Conservation (phyloP, 257 asterid genomes). For the Thymus quinquecostatus region DNA sequence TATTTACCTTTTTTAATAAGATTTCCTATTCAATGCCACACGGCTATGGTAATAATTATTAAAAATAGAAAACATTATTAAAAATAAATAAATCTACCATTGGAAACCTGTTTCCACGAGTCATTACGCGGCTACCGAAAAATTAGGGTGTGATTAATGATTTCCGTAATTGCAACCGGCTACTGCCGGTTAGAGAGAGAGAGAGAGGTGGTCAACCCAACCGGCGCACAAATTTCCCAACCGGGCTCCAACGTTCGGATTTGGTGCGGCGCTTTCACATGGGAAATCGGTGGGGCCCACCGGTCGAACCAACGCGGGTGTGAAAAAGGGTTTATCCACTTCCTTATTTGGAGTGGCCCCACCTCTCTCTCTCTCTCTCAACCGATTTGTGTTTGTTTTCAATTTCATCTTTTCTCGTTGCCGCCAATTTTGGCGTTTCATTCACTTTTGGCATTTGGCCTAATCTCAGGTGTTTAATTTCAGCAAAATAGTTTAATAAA, state of each 20-base stretch:
- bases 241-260: slow-evolving; percentile 24
- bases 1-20: not conserved
- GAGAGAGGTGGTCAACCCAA: not conserved
- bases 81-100: not conserved
- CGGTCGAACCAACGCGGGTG: not conserved
- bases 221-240: slow-evolving; percentile 7
- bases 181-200: slow-evolving; percentile 19
- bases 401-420: not conserved
- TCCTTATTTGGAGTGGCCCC: slow-evolving; percentile 29
- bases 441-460: not conserved
- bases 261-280: slow-evolving; percentile 23
- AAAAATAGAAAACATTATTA: not conserved
- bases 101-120: not conserved
- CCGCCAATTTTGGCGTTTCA: slow-evolving; percentile 21
- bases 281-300: slow-evolving; percentile 25
- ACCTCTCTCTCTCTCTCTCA: not conserved
- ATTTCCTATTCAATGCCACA: slow-evolving; percentile 5
- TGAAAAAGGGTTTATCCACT: slow-evolving; percentile 21
- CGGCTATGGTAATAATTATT: not conserved
- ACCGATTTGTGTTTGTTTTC: not conserved
- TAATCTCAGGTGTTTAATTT: not conserved
- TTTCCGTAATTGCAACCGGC: slow-evolving; percentile 22
- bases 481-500: too few relatives aligned
- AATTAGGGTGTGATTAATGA: not conserved
- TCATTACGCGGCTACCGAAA: not conserved